Base-by-base conservation (phyloP, 1,139 yeast species). In the Scheffersomyces titani region DNA sequence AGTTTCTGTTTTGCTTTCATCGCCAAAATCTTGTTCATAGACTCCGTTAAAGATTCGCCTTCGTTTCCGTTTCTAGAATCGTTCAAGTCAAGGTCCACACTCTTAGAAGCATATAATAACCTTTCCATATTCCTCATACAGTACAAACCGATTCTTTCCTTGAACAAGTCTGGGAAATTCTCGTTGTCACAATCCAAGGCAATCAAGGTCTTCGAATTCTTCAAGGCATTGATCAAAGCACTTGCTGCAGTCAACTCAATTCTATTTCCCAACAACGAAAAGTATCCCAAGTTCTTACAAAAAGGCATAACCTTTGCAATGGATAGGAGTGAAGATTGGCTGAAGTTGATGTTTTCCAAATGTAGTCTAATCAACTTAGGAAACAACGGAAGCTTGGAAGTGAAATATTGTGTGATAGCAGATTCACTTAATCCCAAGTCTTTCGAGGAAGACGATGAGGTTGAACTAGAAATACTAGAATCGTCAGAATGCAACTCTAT, bases 61-160 rank as follows among this genome's bases (percentile, higher is more conserved):
- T 61, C 61, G n/a, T 47, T 85, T 67, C 83, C 85, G 51, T 68
- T 4, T 22, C 20, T 18, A 9, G 24, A 13, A 20, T 46, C 22
- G 49, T 20, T 19, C 22, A 46, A 46, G n/a, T n/a, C 22, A 20
- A 46, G 49, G 22, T 46, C 49, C 24, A 22, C n/a, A 20, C 22
- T 46, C 9, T 46, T 46, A 5, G 49, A 46, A 52, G 55, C 49
- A 50, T 61, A 56, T 59, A 78, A 67, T 47, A 75, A 60, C 45
- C 70, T 74, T 65, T 89, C 92, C 87, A 88, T 85, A 67, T 89
- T 89, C 64, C 87, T 82, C 86, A 89, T 87, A 2, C 90, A 82
- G 63, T 86, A 85, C 48, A 89, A 71, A 1, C 92, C 90, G 54
- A 88, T 78, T 59, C 80, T 80, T 57, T 87, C 88, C 63, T 80